These are phyloP conservation scores for Thielaviopsis musarum DNA, from an alignment of 2,329 filamentous ascomycete species.

Conservation along the genomic window DNA sequence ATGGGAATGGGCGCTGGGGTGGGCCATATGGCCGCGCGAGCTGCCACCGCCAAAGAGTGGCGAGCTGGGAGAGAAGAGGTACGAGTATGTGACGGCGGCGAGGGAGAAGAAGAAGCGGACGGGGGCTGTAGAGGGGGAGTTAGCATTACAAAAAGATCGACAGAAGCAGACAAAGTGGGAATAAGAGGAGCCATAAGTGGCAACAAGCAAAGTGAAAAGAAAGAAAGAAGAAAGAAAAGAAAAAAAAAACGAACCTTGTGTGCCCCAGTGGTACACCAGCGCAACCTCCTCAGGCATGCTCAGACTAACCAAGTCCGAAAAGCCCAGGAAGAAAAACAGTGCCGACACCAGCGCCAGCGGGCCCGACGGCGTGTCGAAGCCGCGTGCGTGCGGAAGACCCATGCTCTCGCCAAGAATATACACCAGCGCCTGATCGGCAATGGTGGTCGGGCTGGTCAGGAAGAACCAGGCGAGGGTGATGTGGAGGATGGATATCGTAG, in stretches of 20 bases:
- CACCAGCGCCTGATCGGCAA: conserved; percentile 68
- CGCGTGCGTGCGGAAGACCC: conserved; percentile 51
- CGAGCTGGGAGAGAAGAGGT: conserved; percentile 37
- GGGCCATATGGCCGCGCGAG: conserved; percentile 19
- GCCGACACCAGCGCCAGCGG: conserved; percentile 57
- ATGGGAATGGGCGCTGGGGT: conserved; percentile 19
- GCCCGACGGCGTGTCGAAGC: conserved; percentile 53
- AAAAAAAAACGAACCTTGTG: conserved; percentile 37
- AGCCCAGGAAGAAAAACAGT: conserved; percentile 42
- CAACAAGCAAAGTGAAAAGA: background rate
- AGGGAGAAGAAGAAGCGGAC: conserved; percentile 50
- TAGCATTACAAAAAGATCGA: background rate
- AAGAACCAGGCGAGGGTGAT: conserved; percentile 73
- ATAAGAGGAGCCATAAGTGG: background rate
- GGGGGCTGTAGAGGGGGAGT: conserved; percentile 28
- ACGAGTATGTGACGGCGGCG: conserved; percentile 44
- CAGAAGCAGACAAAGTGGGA: background rate
- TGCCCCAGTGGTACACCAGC: conserved; percentile 46
- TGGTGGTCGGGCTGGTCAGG: conserved; percentile 50
- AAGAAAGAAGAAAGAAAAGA: conserved; percentile 11
- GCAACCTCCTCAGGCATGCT: conserved; percentile 51
- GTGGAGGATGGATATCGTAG: conserved; percentile 69
- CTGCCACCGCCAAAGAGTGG: conserved; percentile 26
- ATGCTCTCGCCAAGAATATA: conserved; percentile 70
- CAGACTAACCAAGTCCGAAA: conserved; percentile 48